These are phyloP conservation scores for Trichoderma parareesei DNA, from an alignment of 495 filamentous ascomycete species.

Conservation along the genomic window DNA sequence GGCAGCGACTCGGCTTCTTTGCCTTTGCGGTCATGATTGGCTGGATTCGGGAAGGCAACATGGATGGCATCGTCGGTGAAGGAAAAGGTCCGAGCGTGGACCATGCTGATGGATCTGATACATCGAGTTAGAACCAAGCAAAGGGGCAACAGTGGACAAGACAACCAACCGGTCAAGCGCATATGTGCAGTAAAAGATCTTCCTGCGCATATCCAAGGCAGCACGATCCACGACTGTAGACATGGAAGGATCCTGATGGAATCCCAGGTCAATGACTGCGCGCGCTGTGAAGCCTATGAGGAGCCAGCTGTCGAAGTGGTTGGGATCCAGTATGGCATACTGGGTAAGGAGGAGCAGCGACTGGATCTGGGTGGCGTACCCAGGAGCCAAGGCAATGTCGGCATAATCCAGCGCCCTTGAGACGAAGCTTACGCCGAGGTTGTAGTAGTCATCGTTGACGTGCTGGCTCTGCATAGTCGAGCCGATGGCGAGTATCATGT, in stretches of 20 bases:
- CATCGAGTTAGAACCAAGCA: constrained; percentile 10
- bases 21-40: constrained; percentile 27
- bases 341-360: constrained; percentile 75
- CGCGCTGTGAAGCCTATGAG: constrained; percentile 79
- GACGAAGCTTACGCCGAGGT: constrained; percentile 57
- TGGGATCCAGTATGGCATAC: constrained; percentile 80
- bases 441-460: constrained; percentile 53
- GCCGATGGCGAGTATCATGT: constrained; percentile 80
- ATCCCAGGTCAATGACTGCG: constrained; percentile 75
- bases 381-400: constrained; percentile 73
- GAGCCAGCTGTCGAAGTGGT: constrained; percentile 86
- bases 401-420: constrained; percentile 63
- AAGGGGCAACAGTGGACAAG: neutral
- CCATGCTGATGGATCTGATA: constrained; percentile 67
- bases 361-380: constrained; percentile 73
- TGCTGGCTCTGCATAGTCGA: constrained; percentile 63
- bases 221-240: constrained; percentile 51
- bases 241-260: constrained; percentile 79
- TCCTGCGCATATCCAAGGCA: constrained; percentile 64
- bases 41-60: constrained; percentile 47
- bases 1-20: constrained; percentile 28
- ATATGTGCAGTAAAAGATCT: constrained; percentile 81
- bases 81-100: constrained; percentile 73
- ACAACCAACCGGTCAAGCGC: constrained; percentile 64
- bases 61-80: constrained; percentile 84